Evolutionary conservation across 768 basidiomycete genomes (phyloP), one percentile per base, ranked within the genome.

Genomic region (Leccinum variicolor): DNA sequence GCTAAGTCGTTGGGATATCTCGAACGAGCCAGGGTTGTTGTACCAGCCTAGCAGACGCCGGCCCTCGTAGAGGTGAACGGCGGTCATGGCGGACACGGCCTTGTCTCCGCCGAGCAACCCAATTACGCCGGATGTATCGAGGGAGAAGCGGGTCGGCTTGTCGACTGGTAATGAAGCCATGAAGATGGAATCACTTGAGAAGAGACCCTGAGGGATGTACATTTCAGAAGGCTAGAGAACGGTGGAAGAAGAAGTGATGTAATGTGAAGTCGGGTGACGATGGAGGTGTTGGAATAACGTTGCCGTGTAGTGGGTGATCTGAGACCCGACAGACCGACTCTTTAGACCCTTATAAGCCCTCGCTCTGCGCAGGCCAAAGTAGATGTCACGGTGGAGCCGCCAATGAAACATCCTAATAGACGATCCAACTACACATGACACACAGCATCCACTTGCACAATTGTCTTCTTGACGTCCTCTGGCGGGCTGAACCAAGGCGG

Each of bases 21-120:
- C 64, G 48, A 71, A 66, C 39, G 70, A 68, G 2, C 74, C 74
- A 0, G 74, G 73, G 1, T 66, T 62, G 25, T 75, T 75, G 54
- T 73, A 75, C 72, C 71, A 75, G 1, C 74, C 74, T 11, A 72
- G 52, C 68, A 66, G 75, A 25, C 62, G 66, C 19, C 61, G 57
- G 19, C 58, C 56, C 34, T 58, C 55, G 47, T 68, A 68, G n/a
- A 75, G 3, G 34, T 70, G 73, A 2, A 67, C 66, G 8, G 66
- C 57, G 3, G 57, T 59, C 66, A 75, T 69, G 1, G 71, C 57
- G 2, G 73, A 64, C 5, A 72, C 39, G 4, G 72, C 74, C 19
- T 66, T 65, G 6, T 73, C 62, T 9, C 74, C 75, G 2, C 71
- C 72, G 9, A 75, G 54, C 47, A 74, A 63, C 10, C 65, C 62